Evolutionary conservation across 352 stramenopile genomes (phyloP), one percentile per base, ranked within the genome.

Genomic region (Phytophthora hibernalis): DNA sequence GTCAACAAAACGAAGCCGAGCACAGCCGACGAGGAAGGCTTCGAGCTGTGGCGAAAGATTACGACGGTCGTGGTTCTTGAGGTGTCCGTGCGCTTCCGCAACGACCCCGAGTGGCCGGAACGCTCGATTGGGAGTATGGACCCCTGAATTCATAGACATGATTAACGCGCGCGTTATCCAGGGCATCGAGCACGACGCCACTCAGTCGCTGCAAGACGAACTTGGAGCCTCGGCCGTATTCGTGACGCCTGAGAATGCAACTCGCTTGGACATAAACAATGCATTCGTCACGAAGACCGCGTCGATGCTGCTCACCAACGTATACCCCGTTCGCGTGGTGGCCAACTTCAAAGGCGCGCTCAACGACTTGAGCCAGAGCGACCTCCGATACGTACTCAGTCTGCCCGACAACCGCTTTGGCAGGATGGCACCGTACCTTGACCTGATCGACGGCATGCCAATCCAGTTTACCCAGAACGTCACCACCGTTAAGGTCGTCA

Each of bases 391-490:
- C 31, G 31, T 31, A 5, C 12, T 65, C 11, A 35, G 18, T 11
- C 21, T 56, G 1, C 26, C 57, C 2, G 37, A 65, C 18, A 37
- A 26, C 3, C 6, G 20, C 2, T 67, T 72, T 18, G 64, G 43
- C 9, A 5, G 64, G 0, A 51, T 68, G 51, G 51, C 56, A 30
- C 44, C 65, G 1, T 72, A 64, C 35, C 42, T 67, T 5, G 51
- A 72, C 15, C 28, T 68, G 0, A 54, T 64, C 6, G 47, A 52
- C 10, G 56, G 64, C 10, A 72, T 68, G 64, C 58, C 65, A 2
- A 53, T 68, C 18, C 65, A 73, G 42, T 38, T 73, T 4, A 67
- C 56, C 1, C 56, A 67, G n/a, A 66, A 67, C 13, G 45, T 63
- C 1, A 5, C 21, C 13, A 26, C 56, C 20, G 45, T 3, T 4